Percentiles rank a stretch among this genome's conserved stretches.
Conservation (phyloP, 164 flowering plant genomes). For the Umbilicus rupestris region DNA sequence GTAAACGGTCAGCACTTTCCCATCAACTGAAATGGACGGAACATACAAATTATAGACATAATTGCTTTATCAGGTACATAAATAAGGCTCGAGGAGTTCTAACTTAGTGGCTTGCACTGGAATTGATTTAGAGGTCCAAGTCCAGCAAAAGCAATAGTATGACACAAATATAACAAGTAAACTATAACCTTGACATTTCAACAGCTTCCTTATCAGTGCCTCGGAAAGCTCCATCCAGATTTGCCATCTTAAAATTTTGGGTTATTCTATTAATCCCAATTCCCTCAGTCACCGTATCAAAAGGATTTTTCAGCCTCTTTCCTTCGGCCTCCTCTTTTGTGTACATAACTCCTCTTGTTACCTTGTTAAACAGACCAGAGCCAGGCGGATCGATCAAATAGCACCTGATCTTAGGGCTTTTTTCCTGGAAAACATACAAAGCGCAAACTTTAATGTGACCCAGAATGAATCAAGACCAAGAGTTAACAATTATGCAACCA, state of each 20-base stretch:
- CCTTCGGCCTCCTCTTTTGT: slow-evolving; percentile 96
- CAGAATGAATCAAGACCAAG: background rate
- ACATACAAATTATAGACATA: background rate
- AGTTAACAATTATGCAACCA: background rate
- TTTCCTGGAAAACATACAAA: slow-evolving; percentile 45
- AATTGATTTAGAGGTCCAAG: background rate
- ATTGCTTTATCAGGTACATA: background rate
- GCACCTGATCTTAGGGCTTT: slow-evolving; percentile 57
- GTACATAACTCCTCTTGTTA: slow-evolving; percentile 96
- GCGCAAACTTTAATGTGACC: background rate
- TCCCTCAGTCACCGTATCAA: slow-evolving; percentile 98
- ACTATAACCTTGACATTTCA: slow-evolving; percentile 94
- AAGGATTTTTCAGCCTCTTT: slow-evolving; percentile 81
- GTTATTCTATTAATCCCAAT: slow-evolving; percentile 90
- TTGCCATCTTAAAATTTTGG: slow-evolving; percentile 65
- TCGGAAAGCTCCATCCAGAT: slow-evolving; percentile 84
- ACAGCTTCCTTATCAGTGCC: slow-evolving; percentile 92
- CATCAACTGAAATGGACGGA: background rate
- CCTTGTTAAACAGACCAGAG: slow-evolving; percentile 88
- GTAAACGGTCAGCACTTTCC: background rate
- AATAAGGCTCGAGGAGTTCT: background rate
- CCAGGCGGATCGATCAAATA: slow-evolving; percentile 93
- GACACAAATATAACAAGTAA: no score
- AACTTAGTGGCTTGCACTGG: background rate
- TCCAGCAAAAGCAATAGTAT: background rate